Base-by-base conservation (phyloP, 208 protist genomes). In the Naegleria lovaniensis region DNA sequence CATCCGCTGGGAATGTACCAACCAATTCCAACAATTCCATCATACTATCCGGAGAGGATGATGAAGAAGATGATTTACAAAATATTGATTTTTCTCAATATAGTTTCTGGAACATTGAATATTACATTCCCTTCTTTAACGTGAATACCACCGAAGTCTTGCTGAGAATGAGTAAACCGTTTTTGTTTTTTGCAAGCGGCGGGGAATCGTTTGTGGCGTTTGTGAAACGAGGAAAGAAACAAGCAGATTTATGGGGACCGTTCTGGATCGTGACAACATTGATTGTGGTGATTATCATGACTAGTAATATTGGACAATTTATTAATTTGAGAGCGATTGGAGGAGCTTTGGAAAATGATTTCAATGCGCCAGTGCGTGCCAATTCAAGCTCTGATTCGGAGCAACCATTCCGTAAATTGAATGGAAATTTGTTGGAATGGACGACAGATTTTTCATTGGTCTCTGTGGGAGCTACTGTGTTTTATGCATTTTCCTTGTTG, bases 51-150 rank as follows among this genome's bases (percentile, higher is more conserved):
- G 67, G 29, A 36, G 25, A 75, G 1, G 67, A 79, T 36, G 67
- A 79, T 36, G 13, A 25, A 36, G 67, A 79, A 1, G 67, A 79
- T 79, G 67, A 79, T 36, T 36, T 79, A 9, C 5, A 25, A 25
- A 0, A 79, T 29, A 13, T 79, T 0, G 67, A 79, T 79, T 79
- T 36, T 36, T 79, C 67, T 36, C 67, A 79, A 79, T 79, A 79
- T 79, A 79, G 29, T 79, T 79, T 88, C 41, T 88, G 85, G 85
- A 58, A 29, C 13, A 55, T 88, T 39, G 86, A 89, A 39, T 89
- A 76, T 89, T 89, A 89, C 41, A 29, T 43, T 36, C 43, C 86
- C 2, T 89, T 38, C 33, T 89, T 89, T 76, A 76, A 89, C 43
- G 33, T 89, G 0, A 43, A 59, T 29, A 76, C 86, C 0, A 89